phyloP scores from a whole-genome alignment of 306 rosid species.

The Malus asiatica region DNA sequence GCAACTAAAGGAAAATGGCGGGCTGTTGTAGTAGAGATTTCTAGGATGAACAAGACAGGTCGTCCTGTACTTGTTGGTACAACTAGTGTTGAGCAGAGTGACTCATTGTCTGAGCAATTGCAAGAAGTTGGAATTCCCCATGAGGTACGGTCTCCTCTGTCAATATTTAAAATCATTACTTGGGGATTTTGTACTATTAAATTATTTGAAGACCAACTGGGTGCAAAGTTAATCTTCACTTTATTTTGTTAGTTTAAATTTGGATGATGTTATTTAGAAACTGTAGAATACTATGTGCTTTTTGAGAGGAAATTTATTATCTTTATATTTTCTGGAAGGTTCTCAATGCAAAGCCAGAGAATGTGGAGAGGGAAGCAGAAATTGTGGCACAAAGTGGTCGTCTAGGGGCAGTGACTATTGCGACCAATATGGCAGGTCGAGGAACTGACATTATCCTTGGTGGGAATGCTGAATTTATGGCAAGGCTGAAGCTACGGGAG shows the following conservation, averaged over 20 bases:
- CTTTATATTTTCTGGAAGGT: conserved; percentile 46
- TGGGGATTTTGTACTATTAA: neutral
- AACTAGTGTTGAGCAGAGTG: conserved; percentile 97
- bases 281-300: neutral
- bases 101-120: conserved; percentile 73
- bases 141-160: conserved; percentile 49
- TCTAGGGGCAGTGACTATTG: conserved; percentile 90
- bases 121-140: conserved; percentile 83
- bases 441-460: conserved; percentile 99
- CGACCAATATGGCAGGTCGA: conserved; percentile 99
- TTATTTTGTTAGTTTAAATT: neutral
- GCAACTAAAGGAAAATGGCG: conserved; percentile 92
- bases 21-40: conserved; percentile 93
- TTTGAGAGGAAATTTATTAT: neutral
- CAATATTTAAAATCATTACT: conserved; percentile 3
- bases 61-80: conserved; percentile 98
- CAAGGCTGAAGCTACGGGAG: conserved; percentile 92
- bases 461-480: conserved; percentile 98
- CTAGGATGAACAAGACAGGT: conserved; percentile 92
- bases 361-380: conserved; percentile 99
- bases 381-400: conserved; percentile 99
- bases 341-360: conserved; percentile 97
- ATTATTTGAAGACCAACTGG: neutral
- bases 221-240: neutral
- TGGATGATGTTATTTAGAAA: neutral